A percentile compares a stretch with the other conserved stretches of the same genome.
Conservation (phyloP, 345 rosid species). For the Salix exigua region DNA sequence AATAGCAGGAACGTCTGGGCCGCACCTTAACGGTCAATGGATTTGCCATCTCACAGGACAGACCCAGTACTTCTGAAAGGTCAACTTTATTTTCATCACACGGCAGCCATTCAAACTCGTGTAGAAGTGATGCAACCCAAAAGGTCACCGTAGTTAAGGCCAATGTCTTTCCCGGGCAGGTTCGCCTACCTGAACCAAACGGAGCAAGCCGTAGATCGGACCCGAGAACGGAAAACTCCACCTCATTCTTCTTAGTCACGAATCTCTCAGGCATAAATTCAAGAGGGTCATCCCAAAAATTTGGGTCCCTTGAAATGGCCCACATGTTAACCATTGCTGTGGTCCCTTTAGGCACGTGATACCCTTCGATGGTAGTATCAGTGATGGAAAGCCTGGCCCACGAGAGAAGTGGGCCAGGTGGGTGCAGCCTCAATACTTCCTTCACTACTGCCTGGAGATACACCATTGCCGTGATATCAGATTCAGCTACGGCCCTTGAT, state of each 20-base stretch:
- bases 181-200: constrained; percentile 81
- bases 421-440: constrained; percentile 78
- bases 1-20: constrained; percentile 22
- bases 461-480: constrained; percentile 38
- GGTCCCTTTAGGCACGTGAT: constrained; percentile 79
- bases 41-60: constrained; percentile 80
- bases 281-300: constrained; percentile 65
- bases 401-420: constrained; percentile 91
- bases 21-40: constrained; percentile 48
- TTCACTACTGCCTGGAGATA: constrained; percentile 75
- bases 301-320: constrained; percentile 82
- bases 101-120: constrained; percentile 61
- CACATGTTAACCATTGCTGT: constrained; percentile 97
- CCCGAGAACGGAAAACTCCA: constrained; percentile 68
- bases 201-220: constrained; percentile 85
- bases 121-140: constrained; percentile 68
- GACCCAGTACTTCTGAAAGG: constrained; percentile 60
- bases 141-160: constrained; percentile 62
- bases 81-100: constrained; percentile 39
- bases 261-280: constrained; percentile 67
- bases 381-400: constrained; percentile 86
- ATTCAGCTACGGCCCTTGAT: constrained; percentile 51
- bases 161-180: constrained; percentile 73
- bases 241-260: constrained; percentile 31
- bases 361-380: constrained; percentile 67